Conservation (phyloP, 163 green algal genomes). For the Chlorella variabilis region DNA sequence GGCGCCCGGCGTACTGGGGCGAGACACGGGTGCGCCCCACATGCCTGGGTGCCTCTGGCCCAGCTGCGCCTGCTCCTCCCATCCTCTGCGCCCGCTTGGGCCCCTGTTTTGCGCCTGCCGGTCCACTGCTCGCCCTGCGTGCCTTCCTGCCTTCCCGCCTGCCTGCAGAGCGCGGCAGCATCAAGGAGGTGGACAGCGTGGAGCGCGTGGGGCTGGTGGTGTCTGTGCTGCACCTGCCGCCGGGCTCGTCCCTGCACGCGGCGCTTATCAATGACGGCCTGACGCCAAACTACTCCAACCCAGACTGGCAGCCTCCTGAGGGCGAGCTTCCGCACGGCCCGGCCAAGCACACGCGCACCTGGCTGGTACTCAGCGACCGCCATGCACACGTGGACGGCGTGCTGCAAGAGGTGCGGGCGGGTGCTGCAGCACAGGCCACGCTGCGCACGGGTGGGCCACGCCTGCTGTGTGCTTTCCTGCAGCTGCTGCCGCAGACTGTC, state of each 20-base stretch:
- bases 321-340: neutral
- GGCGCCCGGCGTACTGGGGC: conserved; percentile 9
- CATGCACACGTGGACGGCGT: neutral
- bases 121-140: neutral
- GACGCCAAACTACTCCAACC: neutral
- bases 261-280: neutral
- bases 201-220: conserved; percentile 12
- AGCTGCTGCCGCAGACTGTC: too few species aligned
- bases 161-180: neutral
- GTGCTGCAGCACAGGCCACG: too few species aligned
- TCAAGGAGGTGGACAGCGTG: neutral
- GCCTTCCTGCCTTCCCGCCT: neutral
- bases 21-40: neutral
- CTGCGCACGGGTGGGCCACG: too few species aligned
- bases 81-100: neutral
- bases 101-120: neutral
- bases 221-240: conserved; percentile 21
- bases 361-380: conserved; percentile 24
- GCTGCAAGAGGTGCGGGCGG: neutral
- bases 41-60: neutral
- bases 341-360: conserved; percentile 7
- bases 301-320: neutral
- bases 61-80: neutral
- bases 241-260: neutral
- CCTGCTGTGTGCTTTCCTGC: neutral